Evolutionary conservation across 371 early-diverging fungal genomes (phyloP).

Genomic region (Mucor sp.): DNA sequence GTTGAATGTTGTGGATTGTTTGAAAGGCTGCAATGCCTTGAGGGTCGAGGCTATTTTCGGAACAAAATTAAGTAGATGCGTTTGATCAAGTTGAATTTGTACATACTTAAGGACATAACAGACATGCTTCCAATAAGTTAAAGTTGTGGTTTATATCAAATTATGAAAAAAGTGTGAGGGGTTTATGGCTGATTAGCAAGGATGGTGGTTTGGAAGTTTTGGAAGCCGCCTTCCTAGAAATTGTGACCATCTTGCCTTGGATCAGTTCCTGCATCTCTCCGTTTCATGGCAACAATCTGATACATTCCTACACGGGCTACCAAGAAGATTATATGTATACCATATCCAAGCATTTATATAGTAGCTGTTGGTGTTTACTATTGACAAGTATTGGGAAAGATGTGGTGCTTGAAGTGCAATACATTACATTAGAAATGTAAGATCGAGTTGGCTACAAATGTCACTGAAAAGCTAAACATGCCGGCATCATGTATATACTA

Average conservation of each 20-base stretch:
- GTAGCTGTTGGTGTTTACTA: too few species aligned
- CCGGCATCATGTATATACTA: too few species aligned
- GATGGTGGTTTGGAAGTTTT: not conserved
- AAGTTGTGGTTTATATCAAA: not conserved
- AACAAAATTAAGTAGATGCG: not conserved
- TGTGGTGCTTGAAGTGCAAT: too few species aligned
- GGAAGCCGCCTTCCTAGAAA: not conserved
- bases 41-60: slow-evolving; percentile 19
- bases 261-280: too few species aligned
- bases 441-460: too few species aligned
- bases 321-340: too few species aligned
- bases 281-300: too few species aligned
- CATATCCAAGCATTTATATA: too few species aligned
- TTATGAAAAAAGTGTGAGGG: not conserved
- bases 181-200: not conserved
- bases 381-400: too few species aligned
- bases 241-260: not conserved
- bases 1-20: slow-evolving; percentile 9
- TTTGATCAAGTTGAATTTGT: not conserved
- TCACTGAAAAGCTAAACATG: too few species aligned
- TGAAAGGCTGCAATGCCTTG: slow-evolving; percentile 25
- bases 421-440: too few species aligned
- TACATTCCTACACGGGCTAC: too few species aligned
- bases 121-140: slow-evolving; percentile 7
- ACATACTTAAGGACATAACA: slow-evolving; percentile 21